Conservation (phyloP, 1,139 yeast genomes). For the Zygosaccharomyces sapae region DNA sequence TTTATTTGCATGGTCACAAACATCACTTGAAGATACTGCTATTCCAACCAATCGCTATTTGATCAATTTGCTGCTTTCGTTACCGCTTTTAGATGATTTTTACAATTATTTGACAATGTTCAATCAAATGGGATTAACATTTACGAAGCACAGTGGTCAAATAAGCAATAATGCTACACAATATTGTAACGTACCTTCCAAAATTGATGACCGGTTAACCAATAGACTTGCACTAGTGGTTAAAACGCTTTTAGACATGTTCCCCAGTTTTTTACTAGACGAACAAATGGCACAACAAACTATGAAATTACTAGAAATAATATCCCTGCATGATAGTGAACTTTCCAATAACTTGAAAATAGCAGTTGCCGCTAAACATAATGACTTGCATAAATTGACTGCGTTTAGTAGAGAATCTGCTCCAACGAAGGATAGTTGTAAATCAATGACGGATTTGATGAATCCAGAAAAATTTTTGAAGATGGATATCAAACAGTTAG, state of each 20-base stretch:
- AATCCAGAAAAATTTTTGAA: constrained; percentile 42
- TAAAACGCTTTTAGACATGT: constrained; percentile 44
- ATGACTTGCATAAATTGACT: constrained; percentile 40
- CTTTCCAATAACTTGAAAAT: constrained; percentile 44
- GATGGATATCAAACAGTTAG: constrained; percentile 48
- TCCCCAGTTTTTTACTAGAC: constrained; percentile 54
- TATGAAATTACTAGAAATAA: constrained; percentile 42
- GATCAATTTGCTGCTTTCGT: constrained; percentile 47
- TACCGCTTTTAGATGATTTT: constrained; percentile 67
- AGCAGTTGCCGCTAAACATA: constrained; percentile 42
- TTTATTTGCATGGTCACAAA: constrained; percentile 44
- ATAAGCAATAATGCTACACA: constrained; percentile 21
- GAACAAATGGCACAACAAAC: constrained; percentile 43
- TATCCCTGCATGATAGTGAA: constrained; percentile 46
- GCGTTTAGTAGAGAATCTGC: constrained; percentile 20
- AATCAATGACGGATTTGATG: constrained; percentile 22
- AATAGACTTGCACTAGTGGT: constrained; percentile 46
- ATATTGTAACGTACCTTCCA: constrained; percentile 31
- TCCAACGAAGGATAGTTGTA: constrained; percentile 12
- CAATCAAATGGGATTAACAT: constrained; percentile 42
- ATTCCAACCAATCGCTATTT: constrained; percentile 20
- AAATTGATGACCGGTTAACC: constrained; percentile 39
- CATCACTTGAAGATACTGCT: constrained; percentile 40
- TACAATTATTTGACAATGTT: constrained; percentile 49
- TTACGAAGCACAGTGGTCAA: constrained; percentile 32